Evolutionary conservation across 2,329 filamentous ascomycete genomes (phyloP).

Genomic region (Alternaria longipes): DNA sequence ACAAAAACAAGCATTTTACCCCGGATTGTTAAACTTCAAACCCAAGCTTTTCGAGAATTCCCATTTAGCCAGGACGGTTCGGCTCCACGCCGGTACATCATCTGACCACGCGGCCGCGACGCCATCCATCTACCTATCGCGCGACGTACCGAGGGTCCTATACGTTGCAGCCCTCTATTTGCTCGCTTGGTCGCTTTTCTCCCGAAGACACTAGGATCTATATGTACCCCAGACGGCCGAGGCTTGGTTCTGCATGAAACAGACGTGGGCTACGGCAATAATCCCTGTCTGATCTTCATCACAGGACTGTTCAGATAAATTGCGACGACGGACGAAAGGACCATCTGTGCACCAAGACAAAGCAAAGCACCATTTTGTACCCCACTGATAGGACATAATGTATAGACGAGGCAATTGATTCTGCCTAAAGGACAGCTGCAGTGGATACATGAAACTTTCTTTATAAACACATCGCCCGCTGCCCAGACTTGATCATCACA

Average conservation of each 20-base stretch:
- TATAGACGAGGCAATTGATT: constrained; percentile 32
- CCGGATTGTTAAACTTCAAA: constrained; percentile 19
- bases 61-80: constrained; percentile 35
- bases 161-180: constrained; percentile 23
- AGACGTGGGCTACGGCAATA: constrained; percentile 30
- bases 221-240: constrained; percentile 48
- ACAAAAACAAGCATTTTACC: constrained; percentile 22
- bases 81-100: constrained; percentile 18
- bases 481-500: constrained; percentile 23
- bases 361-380: constrained; percentile 28
- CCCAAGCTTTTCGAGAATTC: constrained; percentile 13
- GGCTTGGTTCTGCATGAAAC: constrained; percentile 30
- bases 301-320: constrained; percentile 40
- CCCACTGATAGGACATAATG: constrained; percentile 36
- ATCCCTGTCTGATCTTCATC: constrained; percentile 38
- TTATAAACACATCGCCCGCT: constrained; percentile 29
- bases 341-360: constrained; percentile 21
- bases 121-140: constrained; percentile 13
- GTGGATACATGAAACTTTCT: constrained; percentile 12
- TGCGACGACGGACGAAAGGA: constrained; percentile 48
- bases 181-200: constrained; percentile 30
- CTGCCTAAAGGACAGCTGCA: constrained; percentile 42
- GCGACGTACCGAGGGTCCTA: constrained; percentile 18
- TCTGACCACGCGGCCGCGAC: constrained; percentile 21
- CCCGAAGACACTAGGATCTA: constrained; percentile 25